Evolutionary conservation across 306 rosid genomes (phyloP).

Genomic region (Trifolium pratense): DNA sequence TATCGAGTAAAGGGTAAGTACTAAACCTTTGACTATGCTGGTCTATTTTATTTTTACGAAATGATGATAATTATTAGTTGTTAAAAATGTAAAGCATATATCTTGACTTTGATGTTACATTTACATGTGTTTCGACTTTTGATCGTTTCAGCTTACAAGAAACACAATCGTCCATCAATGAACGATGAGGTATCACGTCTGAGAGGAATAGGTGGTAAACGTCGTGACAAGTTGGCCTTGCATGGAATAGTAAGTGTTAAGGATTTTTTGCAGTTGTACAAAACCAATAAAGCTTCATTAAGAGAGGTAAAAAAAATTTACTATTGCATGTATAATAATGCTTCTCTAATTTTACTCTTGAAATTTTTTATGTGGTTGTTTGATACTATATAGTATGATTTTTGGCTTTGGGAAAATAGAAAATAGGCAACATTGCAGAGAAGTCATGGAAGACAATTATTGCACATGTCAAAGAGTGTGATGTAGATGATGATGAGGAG

Average conservation of each 20-base stretch:
- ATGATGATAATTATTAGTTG: too few species aligned
- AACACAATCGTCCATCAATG: background rate
- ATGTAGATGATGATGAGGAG: slow-evolving; percentile 16
- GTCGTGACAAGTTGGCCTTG: background rate
- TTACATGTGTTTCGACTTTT: background rate
- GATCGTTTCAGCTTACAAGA: slow-evolving; percentile 47
- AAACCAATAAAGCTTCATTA: slow-evolving; percentile 30
- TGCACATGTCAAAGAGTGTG: slow-evolving; percentile 54
- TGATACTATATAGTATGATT: background rate
- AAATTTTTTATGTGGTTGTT: background rate
- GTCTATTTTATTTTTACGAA: too few species aligned
- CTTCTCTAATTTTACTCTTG: background rate
- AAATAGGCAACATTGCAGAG: slow-evolving; percentile 28
- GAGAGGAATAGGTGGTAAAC: slow-evolving; percentile 13
- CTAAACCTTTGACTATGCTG: background rate
- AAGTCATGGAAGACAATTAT: slow-evolving; percentile 47
- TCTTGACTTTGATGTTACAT: background rate
- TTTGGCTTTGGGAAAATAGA: slow-evolving; percentile 48
- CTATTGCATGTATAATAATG: background rate
- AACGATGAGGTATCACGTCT: slow-evolving; percentile 51
- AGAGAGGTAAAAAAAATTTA: slow-evolving; percentile 36
- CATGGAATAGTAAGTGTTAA: slow-evolving; percentile 36
- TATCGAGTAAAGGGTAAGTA: slow-evolving; percentile 58
- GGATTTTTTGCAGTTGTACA: slow-evolving; percentile 45
- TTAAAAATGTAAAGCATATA: too few species aligned